Percentiles rank a stretch among this genome's conserved stretches.
These are phyloP conservation scores for Allodekkera sacchari DNA, from an alignment of 805 yeast species.

Conservation along the genomic window DNA sequence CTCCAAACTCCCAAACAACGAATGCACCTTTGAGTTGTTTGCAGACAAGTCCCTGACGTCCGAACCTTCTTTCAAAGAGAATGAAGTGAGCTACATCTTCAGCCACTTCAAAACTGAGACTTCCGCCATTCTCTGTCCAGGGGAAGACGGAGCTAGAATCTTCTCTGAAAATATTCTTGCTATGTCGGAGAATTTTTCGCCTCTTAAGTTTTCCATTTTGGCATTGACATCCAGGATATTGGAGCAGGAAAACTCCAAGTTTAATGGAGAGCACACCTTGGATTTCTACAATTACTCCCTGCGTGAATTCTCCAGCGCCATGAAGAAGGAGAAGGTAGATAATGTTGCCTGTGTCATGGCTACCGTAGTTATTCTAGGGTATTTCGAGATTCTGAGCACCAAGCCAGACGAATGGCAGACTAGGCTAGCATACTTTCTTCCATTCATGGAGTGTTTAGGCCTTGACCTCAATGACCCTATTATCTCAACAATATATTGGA, in stretches of 20 bases:
- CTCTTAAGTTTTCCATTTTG: conserved; percentile 19
- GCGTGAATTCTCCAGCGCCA: conserved; percentile 26
- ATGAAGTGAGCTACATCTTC: conserved; percentile 24
- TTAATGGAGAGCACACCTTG: conserved; percentile 21
- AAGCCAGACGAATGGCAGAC: conserved; percentile 20
- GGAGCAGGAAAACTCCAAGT: conserved; percentile 12
- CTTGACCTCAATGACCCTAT: too few species aligned
- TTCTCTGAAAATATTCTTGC: conserved; percentile 27
- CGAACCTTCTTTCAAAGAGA: conserved; percentile 21
- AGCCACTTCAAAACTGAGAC: conserved; percentile 29
- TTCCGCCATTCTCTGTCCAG: conserved; percentile 21
- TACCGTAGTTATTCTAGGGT: conserved; percentile 34
- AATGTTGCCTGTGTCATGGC: conserved; percentile 18
- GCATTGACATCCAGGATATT: conserved; percentile 23
- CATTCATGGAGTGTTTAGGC: background rate
- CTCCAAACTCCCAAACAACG: conserved; percentile 16
- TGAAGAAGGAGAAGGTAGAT: conserved; percentile 26
- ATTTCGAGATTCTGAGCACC: conserved; percentile 32
- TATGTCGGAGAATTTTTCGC: conserved; percentile 29
- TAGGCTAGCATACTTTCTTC: background rate
- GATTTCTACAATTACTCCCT: conserved; percentile 22
- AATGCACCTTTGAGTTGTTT: conserved; percentile 19
- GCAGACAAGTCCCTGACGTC: conserved; percentile 17
- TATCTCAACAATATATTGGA: too few species aligned
- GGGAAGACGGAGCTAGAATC: conserved; percentile 21